phyloP scores from a whole-genome alignment of 495 filamentous ascomycete genomes.

The Hyaloscypha hepaticicola region DNA sequence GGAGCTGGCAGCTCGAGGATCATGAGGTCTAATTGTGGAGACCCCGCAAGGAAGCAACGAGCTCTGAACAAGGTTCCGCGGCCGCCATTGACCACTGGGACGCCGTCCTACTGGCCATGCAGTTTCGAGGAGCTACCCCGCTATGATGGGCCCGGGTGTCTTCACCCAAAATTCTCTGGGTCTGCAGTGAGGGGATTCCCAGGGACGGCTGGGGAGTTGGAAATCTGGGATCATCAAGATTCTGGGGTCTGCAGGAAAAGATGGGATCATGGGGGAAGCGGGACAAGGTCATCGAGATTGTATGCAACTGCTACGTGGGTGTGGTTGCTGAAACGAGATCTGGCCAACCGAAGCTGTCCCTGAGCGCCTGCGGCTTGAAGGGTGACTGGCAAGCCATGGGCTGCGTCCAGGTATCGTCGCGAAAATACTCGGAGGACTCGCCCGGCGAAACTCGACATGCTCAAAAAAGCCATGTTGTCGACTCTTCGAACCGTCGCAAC shows the following conservation, averaged over 20 bases:
- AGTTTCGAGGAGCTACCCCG: background rate
- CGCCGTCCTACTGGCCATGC: background rate
- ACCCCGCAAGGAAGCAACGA: background rate
- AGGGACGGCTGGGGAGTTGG: background rate
- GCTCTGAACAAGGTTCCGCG: background rate
- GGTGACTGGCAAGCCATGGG: too few relatives aligned
- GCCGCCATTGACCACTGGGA: background rate
- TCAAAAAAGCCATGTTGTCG: too few relatives aligned
- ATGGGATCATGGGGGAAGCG: too few relatives aligned
- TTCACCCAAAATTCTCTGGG: background rate
- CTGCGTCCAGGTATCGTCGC: background rate
- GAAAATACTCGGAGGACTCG: background rate
- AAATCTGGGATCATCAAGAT: background rate
- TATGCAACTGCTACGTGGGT: background rate
- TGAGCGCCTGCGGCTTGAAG: background rate
- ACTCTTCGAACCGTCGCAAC: background rate
- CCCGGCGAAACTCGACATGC: background rate
- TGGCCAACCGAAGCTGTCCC: background rate
- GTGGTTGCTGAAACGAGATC: background rate
- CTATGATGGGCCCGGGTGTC: background rate
- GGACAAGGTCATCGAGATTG: background rate
- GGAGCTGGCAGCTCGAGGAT: background rate
- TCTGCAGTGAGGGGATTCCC: background rate
- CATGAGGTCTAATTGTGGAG: conserved; percentile 7
- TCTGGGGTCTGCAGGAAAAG: background rate